Base-by-base conservation (phyloP, 1,284 basidiomycete genomes). In the Erythrobasidium hasegawianum region DNA sequence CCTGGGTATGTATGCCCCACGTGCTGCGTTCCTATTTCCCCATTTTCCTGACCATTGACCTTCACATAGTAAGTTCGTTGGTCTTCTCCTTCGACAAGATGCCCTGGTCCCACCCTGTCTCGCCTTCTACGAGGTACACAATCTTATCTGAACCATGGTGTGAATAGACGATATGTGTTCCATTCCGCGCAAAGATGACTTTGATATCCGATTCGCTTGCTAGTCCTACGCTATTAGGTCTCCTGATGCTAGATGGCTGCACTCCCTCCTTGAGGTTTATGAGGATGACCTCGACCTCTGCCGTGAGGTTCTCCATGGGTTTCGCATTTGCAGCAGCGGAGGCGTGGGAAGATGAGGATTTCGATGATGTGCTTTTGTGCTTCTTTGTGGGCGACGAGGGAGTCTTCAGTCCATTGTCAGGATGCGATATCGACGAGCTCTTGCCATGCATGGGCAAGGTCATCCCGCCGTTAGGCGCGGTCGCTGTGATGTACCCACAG, bases 191-290 rank as follows among this genome's bases (percentile, higher is more conserved):
- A 47, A 47, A 47, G n/a, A 24, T 47, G 43, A 47, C 43, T 4
- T 16, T 16, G 7, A 47, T n/a, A 24, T 47, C 43, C 8, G n/a
- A 4, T 24, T 47, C 43, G 8, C 43, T 24, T 24, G n/a, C n/a
- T 8, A 47, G 43, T 24, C 22, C n/a, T n/a, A 24, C 22, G n/a
- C n/a, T 18, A 24, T 47, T 24, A 47, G 16, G 16, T 24, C 43
- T 47, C 14, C 43, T 5, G n/a, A 47, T 24, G 14, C 16, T 24
- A 24, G 4, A 8, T n/a, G 43, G 43, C 43, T 47, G 43, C 22
- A 47, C 43, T n/a, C 22, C 43, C 14, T 47, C n/a, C n/a, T 47
- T 47, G 43, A 47, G 43, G 43, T 47, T 47, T n/a, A 47, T 24
- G 43, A 47, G 43, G 43, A 47, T 47, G 43, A 47, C 43, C 43